These are phyloP conservation scores for Pythium diclinum DNA, from an alignment of 352 stramenopile genomes.

Conservation along the genomic window DNA sequence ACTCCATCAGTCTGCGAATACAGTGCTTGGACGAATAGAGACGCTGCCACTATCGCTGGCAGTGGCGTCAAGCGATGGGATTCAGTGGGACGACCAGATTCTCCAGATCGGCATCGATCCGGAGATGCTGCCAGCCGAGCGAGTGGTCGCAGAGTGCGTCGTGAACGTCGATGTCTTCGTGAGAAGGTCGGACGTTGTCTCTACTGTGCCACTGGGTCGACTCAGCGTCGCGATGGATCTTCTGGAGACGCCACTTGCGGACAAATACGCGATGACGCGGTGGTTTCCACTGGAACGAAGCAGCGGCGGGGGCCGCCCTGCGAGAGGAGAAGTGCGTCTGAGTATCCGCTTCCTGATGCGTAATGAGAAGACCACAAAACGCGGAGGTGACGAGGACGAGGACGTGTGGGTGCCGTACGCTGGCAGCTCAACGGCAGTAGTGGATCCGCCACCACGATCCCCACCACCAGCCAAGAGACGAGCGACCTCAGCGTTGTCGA, in stretches of 20 bases:
- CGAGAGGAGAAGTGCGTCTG: constrained; percentile 44
- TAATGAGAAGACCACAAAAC: not conserved
- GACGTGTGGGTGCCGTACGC: constrained; percentile 36
- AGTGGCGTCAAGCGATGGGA: not conserved
- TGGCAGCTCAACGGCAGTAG: not conserved
- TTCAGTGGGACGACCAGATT: constrained; percentile 19
- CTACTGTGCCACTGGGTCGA: constrained; percentile 26
- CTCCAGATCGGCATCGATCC: constrained; percentile 15
- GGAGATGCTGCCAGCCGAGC: not conserved
- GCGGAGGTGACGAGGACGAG: not conserved
- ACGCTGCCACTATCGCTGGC: not conserved
- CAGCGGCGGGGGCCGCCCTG: constrained; percentile 26
- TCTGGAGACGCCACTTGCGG: constrained; percentile 46
- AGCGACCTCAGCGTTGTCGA: not conserved
- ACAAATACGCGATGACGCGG: constrained; percentile 43
- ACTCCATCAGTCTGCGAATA: not conserved
- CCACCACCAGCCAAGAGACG: not conserved
- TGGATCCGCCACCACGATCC: not conserved
- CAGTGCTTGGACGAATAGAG: constrained; percentile 12
- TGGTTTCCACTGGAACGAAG: constrained; percentile 59
- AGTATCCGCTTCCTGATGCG: constrained; percentile 40
- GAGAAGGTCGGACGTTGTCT: not conserved
- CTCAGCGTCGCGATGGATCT: constrained; percentile 43
- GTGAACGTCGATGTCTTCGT: constrained; percentile 10
- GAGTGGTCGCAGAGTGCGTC: not conserved